A percentile compares a stretch with the other conserved stretches of the same genome.
These are phyloP conservation scores for Fonsecaea pugnacius DNA, from an alignment of 2,329 filamentous ascomycete species.

Conservation along the genomic window DNA sequence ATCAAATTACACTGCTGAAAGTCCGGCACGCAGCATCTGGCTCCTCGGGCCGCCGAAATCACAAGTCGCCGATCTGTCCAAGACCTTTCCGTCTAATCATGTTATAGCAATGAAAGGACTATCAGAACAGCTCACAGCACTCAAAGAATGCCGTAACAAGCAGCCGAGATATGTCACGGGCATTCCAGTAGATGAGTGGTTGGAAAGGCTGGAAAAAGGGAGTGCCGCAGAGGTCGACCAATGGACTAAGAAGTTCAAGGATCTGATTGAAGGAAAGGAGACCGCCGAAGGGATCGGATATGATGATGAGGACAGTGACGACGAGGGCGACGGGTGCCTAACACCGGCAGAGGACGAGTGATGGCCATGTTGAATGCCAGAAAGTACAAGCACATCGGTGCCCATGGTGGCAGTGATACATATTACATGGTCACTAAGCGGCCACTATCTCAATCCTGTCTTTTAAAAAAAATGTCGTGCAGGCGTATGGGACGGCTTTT, in stretches of 20 bases:
- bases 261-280: slow-evolving; percentile 11
- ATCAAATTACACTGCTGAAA: too few species aligned
- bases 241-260: slow-evolving; percentile 15
- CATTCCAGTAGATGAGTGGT: slow-evolving; percentile 14
- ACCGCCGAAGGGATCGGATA: slow-evolving; percentile 19
- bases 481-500: neutral
- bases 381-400: neutral
- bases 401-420: neutral
- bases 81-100: neutral
- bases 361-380: neutral
- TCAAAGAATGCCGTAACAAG: slow-evolving; percentile 15
- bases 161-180: slow-evolving; percentile 18
- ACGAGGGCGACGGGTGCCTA: slow-evolving; percentile 11
- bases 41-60: neutral
- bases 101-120: slow-evolving; percentile 1
- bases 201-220: slow-evolving; percentile 4
- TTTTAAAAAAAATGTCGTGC: neutral
- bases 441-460: neutral
- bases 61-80: neutral
- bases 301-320: slow-evolving; percentile 28
- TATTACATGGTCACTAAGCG: neutral
- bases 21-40: neutral
- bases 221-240: neutral
- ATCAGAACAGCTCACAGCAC: slow-evolving; percentile 1
- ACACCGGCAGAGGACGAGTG: slow-evolving; percentile 19